Evolutionary conservation across 129 eudicot species (phyloP).

Genomic region (Flaveria robusta): DNA sequence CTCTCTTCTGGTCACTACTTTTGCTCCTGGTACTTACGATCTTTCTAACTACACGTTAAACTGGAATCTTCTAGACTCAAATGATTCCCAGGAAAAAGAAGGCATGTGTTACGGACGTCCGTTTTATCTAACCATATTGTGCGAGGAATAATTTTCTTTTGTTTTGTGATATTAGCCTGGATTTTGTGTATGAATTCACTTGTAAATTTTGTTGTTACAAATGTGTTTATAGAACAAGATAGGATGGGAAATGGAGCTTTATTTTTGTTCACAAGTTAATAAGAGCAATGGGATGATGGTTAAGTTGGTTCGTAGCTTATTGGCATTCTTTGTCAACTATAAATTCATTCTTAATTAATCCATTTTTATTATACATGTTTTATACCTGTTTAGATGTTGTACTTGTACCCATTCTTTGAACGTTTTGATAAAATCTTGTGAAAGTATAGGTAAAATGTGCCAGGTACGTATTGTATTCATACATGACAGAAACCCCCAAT

Average conservation of each 20-base stretch:
- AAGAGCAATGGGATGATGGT: conserved; percentile 13
- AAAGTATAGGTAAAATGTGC: no score
- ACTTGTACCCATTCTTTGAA: no score
- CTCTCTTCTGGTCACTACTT: conserved; percentile 58
- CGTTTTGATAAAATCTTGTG: no score
- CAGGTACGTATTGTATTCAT: no score
- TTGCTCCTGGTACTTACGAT: conserved; percentile 84
- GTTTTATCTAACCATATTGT: conserved; percentile 61
- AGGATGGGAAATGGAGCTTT: conserved; percentile 21
- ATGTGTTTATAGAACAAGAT: conserved; percentile 39
- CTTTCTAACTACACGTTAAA: conserved; percentile 73
- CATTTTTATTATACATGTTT: background rate
- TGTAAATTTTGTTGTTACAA: conserved; percentile 42
- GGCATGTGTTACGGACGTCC: conserved; percentile 78
- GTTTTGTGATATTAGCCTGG: background rate
- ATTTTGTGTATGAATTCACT: conserved; percentile 24
- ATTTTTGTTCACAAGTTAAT: conserved; percentile 25
- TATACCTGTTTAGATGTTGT: background rate
- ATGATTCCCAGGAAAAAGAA: conserved; percentile 31
- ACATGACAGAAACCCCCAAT: no score
- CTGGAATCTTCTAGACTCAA: conserved; percentile 55
- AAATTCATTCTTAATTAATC: background rate
- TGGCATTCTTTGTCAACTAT: background rate
- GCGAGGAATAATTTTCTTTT: conserved; percentile 44
- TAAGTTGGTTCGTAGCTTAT: background rate